Base-by-base conservation (phyloP, 805 yeast species). In the Candida rishiriensis region DNA sequence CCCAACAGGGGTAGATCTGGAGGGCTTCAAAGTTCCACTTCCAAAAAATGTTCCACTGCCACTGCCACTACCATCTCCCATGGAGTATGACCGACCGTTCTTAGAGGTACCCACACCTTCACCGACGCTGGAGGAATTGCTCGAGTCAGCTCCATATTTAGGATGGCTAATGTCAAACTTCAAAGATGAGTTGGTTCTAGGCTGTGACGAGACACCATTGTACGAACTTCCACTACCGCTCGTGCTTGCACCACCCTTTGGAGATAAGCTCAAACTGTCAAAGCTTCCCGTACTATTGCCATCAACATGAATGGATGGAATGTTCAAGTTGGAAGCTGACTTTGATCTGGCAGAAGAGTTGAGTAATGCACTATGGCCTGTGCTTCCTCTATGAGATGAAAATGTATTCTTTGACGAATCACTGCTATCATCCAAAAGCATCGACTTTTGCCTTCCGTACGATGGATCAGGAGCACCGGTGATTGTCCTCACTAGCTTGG, bases 401-500 rank as follows among this genome's bases (percentile, higher is more conserved):
- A 34, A 14, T 11, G 34, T 15, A 10, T 5, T 12, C 10, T 21
- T 7, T 15, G 35, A 13, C 13, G 33, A 4, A 5, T 12, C 17
- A n/a, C 36, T 38, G 12, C 45, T 46, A 34, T 45, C 49, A 35
- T 54, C 60, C 33, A 57, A 43, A 9, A 64, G 51, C 68, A 64
- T 63, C 33, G 67, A 62, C 41, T 56, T 61, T 5, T 56, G 47
- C 17, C 50, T 46, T 29, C 54, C 52, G 36, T 48, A 55, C 10
- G 46, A 18, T 17, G 56, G 59, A 37, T 62, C 67, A 1, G 71
- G 70, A 2, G 68, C 65, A 9, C 73, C 76, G 0, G 77, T 71
- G 18, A 72, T 51, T 0, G 70, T 59, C 29, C 76, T 59, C 28
- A 73, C 71, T 15, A 72, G 49, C 33, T 63, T 64, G 0, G 71